phyloP scores from a whole-genome alignment of 176 grass and related monocot genomes.

The Oryza coarctata region DNA sequence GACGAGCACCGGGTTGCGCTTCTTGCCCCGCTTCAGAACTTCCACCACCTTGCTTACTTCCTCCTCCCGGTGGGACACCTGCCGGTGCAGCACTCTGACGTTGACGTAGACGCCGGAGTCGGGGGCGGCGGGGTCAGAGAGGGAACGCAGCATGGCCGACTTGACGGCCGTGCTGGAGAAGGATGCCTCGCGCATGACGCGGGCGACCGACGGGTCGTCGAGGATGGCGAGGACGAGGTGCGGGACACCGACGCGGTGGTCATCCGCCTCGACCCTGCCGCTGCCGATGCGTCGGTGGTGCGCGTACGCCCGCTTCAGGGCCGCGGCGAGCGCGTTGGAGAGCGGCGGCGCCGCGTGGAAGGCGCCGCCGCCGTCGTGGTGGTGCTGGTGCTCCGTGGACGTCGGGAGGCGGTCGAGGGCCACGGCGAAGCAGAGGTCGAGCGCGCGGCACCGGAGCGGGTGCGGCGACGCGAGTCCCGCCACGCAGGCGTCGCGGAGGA shows the following conservation, averaged over 20 bases:
- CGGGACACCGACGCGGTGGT: conserved; percentile 69
- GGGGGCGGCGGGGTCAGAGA: conserved; percentile 32
- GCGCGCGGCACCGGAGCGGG: conserved; percentile 73
- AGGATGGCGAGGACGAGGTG: conserved; percentile 80
- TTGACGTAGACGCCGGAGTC: conserved; percentile 37
- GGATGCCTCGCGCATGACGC: conserved; percentile 91
- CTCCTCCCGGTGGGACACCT: conserved; percentile 38
- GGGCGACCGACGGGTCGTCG: conserved; percentile 88
- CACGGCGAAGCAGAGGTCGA: conserved; percentile 86
- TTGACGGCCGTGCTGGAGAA: conserved; percentile 75
- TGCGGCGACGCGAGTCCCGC: conserved; percentile 43
- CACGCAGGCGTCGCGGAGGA: conserved; percentile 65
- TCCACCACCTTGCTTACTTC: conserved; percentile 65
- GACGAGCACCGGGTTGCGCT: conserved; percentile 78
- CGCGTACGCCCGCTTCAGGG: conserved; percentile 89
- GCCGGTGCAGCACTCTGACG: conserved; percentile 45
- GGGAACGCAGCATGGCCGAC: conserved; percentile 42
- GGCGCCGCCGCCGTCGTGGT: not conserved
- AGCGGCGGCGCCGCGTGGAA: conserved; percentile 41
- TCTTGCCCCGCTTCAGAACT: conserved; percentile 47
- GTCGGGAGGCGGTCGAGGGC: conserved; percentile 79
- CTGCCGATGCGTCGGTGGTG: conserved; percentile 67
- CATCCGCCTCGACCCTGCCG: conserved; percentile 36
- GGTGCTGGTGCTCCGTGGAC: conserved; percentile 29
- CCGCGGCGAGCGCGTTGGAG: conserved; percentile 77